These are phyloP conservation scores for Cryptococcus wingfieldii DNA, from an alignment of 1,284 basidiomycete species.

Conservation along the genomic window DNA sequence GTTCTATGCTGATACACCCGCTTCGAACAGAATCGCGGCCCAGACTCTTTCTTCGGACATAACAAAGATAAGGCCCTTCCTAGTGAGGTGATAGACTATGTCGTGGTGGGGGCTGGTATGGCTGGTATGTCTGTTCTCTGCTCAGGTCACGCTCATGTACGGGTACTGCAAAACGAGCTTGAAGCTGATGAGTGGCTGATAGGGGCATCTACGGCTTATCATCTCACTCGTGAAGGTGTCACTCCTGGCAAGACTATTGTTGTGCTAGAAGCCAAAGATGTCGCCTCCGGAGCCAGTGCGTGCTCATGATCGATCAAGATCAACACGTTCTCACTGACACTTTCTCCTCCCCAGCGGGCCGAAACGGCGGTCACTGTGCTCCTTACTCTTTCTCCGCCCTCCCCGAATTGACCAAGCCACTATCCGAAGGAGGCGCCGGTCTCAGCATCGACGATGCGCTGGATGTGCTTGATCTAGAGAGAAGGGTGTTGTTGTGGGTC, in stretches of 20 bases:
- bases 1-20: background rate
- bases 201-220: slow-evolving; percentile 30
- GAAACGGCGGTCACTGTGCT: slow-evolving; percentile 43
- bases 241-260: slow-evolving; percentile 24
- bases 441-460: slow-evolving; percentile 42
- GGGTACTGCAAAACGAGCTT: background rate
- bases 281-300: slow-evolving; percentile 36
- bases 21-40: slow-evolving; percentile 19
- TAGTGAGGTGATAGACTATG: slow-evolving; percentile 19
- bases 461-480: slow-evolving; percentile 56
- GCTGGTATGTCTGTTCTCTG: slow-evolving; percentile 7
- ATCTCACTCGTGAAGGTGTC: slow-evolving; percentile 27
- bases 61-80: slow-evolving; percentile 18
- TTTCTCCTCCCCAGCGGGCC: slow-evolving; percentile 21
- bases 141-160: background rate
- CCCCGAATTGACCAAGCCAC: slow-evolving; percentile 17
- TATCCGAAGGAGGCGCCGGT: slow-evolving; percentile 31
- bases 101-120: slow-evolving; percentile 27
- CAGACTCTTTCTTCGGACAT: slow-evolving; percentile 22
- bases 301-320: background rate
- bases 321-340: background rate
- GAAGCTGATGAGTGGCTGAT: background rate
- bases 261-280: slow-evolving; percentile 37
- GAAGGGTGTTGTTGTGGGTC: slow-evolving; percentile 64
- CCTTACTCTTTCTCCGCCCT: slow-evolving; percentile 26